phyloP scores from a whole-genome alignment of 2,329 filamentous ascomycete genomes.

The Claviceps arundinis region DNA sequence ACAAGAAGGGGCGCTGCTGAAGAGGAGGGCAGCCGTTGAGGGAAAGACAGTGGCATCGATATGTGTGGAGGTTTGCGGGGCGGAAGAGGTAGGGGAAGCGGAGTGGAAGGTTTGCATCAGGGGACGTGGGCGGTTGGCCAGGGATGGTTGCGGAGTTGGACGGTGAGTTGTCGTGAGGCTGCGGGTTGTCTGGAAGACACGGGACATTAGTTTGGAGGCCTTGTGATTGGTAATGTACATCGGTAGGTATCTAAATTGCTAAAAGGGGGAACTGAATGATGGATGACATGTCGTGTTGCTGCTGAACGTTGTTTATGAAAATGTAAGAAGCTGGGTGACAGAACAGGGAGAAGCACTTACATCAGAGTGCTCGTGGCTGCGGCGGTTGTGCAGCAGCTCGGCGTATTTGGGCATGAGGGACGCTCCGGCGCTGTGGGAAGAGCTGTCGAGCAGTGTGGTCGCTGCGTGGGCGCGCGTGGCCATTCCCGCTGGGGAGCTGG shows the following conservation, averaged over 20 bases:
- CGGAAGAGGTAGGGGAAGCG: constrained; percentile 32
- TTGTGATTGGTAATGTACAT: too few species aligned
- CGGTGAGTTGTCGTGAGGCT: constrained; percentile 34
- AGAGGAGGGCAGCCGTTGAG: constrained; percentile 20
- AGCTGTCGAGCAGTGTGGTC: constrained; percentile 21
- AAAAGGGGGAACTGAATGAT: too few species aligned
- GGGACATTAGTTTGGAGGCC: too few species aligned
- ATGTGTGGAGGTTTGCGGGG: constrained; percentile 25
- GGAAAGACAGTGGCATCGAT: constrained; percentile 44
- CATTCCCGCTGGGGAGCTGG: constrained; percentile 26
- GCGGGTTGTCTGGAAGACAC: constrained; percentile 19
- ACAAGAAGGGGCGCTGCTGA: constrained; percentile 14
- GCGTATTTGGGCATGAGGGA: constrained; percentile 34
- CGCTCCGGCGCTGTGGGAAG: constrained; percentile 23
- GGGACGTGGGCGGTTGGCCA: constrained; percentile 33
- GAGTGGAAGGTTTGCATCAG: constrained; percentile 52
- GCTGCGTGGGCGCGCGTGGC: constrained; percentile 14
- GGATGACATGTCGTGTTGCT: too few species aligned
- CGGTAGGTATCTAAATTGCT: too few species aligned
- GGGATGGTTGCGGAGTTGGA: constrained; percentile 30
- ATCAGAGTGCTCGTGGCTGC: constrained; percentile 23
- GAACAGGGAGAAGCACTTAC: constrained; percentile 18
- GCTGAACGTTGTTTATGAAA: too few species aligned
- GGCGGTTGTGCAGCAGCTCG: constrained; percentile 27
- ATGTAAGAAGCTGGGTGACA: too few species aligned